phyloP scores from a whole-genome alignment of 805 yeast species.

The Candida incommunis region DNA sequence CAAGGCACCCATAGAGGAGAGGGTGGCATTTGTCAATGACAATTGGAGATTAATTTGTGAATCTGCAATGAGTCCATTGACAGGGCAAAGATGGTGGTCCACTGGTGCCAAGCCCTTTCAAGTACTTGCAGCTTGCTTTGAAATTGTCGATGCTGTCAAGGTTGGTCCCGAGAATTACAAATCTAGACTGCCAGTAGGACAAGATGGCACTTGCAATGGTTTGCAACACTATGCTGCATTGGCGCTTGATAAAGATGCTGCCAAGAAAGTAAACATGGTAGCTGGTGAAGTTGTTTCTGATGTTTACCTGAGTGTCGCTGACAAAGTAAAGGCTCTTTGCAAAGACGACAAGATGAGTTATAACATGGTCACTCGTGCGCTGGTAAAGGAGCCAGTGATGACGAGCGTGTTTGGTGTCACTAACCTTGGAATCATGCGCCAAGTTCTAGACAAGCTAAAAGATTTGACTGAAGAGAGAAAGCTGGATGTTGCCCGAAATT shows the following conservation, averaged over 20 bases:
- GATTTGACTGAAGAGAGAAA: background rate
- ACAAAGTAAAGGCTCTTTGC: conserved; percentile 24
- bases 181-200: conserved; percentile 36
- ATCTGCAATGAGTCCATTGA: conserved; percentile 30
- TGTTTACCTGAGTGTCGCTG: conserved; percentile 35
- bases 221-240: conserved; percentile 45
- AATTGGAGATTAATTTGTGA: conserved; percentile 25
- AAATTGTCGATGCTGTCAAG: conserved; percentile 30
- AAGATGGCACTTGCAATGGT: conserved; percentile 47
- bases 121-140: conserved; percentile 36
- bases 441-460: background rate
- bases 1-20: conserved; percentile 29
- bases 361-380: conserved; percentile 41
- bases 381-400: conserved; percentile 87
- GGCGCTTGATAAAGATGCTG: conserved; percentile 41
- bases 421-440: conserved; percentile 20
- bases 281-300: conserved; percentile 35
- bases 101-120: conserved; percentile 42
- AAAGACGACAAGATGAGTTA: conserved; percentile 23
- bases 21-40: conserved; percentile 29
- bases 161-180: conserved; percentile 29
- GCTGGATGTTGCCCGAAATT: background rate
- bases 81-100: conserved; percentile 32
- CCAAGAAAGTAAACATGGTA: conserved; percentile 34
- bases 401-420: conserved; percentile 91